phyloP scores from a whole-genome alignment of 2,329 filamentous ascomycete species.

The Fusarium falciforme region DNA sequence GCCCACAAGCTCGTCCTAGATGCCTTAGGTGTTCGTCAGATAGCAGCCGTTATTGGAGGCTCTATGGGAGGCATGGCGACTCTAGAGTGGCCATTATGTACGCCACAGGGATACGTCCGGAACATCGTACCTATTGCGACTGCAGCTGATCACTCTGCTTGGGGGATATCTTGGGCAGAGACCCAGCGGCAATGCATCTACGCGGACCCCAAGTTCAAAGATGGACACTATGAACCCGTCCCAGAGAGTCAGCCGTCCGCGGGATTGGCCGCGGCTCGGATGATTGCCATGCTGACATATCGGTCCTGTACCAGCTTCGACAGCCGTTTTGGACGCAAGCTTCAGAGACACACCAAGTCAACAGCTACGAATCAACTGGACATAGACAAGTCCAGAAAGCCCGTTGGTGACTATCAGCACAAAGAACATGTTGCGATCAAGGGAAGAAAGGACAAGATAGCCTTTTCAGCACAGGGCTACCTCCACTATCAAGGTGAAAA shows the following conservation, averaged over 20 bases:
- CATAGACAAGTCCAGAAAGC: background rate
- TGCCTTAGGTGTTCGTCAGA: background rate
- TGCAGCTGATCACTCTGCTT: constrained; percentile 1
- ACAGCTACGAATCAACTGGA: background rate
- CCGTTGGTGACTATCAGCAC: background rate
- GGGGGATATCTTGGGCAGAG: constrained; percentile 15
- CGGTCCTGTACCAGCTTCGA: constrained; percentile 8
- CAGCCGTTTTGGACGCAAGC: constrained; percentile 2
- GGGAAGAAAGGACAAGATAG: background rate
- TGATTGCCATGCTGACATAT: constrained; percentile 11
- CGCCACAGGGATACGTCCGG: background rate
- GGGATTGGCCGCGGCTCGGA: constrained; percentile 3
- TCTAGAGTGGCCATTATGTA: constrained; percentile 4
- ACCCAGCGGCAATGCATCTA: constrained; percentile 8
- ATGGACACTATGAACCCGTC: constrained; percentile 4
- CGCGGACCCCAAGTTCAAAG: background rate
- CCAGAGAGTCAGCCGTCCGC: background rate
- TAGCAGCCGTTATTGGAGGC: constrained; percentile 8
- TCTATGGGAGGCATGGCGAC: constrained; percentile 14
- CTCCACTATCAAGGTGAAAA: constrained; percentile 13
- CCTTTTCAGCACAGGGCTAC: constrained; percentile 9
- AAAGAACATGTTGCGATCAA: background rate
- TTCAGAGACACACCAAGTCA: background rate
- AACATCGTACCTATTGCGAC: constrained; percentile 13
- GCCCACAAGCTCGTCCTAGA: background rate